Percentiles rank a stretch among this genome's conserved stretches.
Evolutionary conservation across 169 alveolate genomes (phyloP).

Genomic region (Plasmodium reichenowi): DNA sequence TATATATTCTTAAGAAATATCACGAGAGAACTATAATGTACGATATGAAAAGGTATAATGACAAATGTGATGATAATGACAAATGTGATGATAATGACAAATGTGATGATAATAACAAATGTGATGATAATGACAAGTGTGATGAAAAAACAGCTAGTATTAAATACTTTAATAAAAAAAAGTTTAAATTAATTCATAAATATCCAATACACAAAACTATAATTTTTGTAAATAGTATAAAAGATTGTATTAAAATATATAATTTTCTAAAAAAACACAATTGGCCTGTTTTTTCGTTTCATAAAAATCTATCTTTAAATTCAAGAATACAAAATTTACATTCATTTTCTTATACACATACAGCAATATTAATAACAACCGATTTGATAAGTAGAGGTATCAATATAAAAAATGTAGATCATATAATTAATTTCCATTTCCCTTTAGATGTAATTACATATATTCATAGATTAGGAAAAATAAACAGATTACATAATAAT

Average conservation of each 20-base stretch:
- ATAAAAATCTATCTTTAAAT: conserved; percentile 80
- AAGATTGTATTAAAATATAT: conserved; percentile 46
- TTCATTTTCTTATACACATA: conserved; percentile 33
- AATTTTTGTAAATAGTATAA: conserved; percentile 53
- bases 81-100: neutral
- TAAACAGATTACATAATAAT: conserved; percentile 21
- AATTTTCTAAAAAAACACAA: conserved; percentile 71
- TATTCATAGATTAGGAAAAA: conserved; percentile 79
- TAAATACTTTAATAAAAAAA: conserved; percentile 8
- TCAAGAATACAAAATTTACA: conserved; percentile 82
- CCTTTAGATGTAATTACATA: conserved; percentile 81
- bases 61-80: neutral
- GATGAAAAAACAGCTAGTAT: neutral
- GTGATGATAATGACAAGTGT: neutral
- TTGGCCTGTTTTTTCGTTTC: conserved; percentile 86
- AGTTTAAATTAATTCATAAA: conserved; percentile 15
- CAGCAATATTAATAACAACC: conserved; percentile 80
- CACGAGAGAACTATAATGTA: conserved; percentile 10
- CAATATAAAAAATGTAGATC: conserved; percentile 77
- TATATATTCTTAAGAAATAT: conserved; percentile 57
- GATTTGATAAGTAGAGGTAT: conserved; percentile 84
- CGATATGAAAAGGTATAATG: neutral
- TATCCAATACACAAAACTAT: conserved; percentile 37
- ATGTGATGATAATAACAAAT: neutral
- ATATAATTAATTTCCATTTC: conserved; percentile 82